Conservation (phyloP, 148 eudicot genomes). For the Agrostemma githago region DNA sequence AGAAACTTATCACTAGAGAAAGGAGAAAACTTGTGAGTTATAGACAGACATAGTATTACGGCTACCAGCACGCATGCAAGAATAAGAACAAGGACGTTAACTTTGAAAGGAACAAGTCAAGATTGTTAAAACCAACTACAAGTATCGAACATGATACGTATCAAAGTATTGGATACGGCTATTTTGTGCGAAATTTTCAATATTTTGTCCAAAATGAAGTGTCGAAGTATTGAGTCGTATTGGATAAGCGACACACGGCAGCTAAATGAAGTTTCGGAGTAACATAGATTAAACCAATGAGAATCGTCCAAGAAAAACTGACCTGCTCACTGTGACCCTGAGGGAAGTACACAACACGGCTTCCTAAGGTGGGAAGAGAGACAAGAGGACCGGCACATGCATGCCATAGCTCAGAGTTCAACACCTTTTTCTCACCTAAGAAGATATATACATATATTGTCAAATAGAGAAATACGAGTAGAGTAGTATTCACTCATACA, state of each 20-base stretch:
- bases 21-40: constrained; percentile 4
- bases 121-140: no score
- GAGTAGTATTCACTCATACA: not conserved
- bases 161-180: no score
- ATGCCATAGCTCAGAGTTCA: constrained; percentile 37
- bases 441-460: not conserved
- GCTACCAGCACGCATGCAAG: not conserved
- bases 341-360: constrained; percentile 36
- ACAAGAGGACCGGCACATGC: constrained; percentile 40
- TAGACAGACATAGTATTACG: not conserved
- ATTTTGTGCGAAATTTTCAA: no score
- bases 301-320: constrained; percentile 16
- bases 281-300: not conserved
- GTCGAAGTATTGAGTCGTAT: no score
- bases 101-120: not conserved
- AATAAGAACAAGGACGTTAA: not conserved
- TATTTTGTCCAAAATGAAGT: no score
- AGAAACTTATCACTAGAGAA: not conserved
- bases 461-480: not conserved
- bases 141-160: no score
- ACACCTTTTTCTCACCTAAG: constrained; percentile 33
- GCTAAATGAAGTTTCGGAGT: no score
- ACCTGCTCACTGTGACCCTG: constrained; percentile 44
- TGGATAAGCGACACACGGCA: no score
- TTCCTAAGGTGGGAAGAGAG: constrained; percentile 32